A percentile compares a stretch with the other conserved stretches of the same genome.
phyloP scores from a whole-genome alignment of 2,329 filamentous ascomycete species.

The Stachybotrys echinatus region DNA sequence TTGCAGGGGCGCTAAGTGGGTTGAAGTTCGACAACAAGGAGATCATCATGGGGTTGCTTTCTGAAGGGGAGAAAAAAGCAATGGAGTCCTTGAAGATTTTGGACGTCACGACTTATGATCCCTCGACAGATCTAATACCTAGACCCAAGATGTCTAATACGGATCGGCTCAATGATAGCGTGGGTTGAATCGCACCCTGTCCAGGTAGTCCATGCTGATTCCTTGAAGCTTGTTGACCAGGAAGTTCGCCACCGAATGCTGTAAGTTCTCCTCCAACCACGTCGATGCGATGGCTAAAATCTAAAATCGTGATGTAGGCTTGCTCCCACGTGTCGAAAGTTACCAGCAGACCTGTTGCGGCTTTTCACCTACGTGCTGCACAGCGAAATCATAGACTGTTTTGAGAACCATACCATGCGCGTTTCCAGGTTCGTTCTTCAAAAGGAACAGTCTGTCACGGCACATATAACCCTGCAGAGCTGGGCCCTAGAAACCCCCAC shows the following conservation, averaged over 20 bases:
- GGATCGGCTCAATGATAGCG: background rate
- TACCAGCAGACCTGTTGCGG: background rate
- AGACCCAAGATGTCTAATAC: background rate
- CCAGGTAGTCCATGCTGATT: background rate
- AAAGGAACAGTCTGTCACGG: background rate
- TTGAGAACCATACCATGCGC: conserved; percentile 1
- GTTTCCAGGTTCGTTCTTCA: background rate
- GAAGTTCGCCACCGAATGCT: background rate
- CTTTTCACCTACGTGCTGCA: background rate
- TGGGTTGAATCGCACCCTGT: too few species aligned
- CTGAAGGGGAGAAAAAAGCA: background rate
- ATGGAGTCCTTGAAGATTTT: background rate
- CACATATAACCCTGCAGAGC: background rate
- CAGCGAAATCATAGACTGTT: background rate
- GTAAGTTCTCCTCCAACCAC: background rate
- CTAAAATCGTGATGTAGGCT: background rate
- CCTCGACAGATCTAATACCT: background rate
- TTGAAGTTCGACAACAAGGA: background rate
- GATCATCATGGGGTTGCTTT: background rate
- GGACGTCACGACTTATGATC: background rate
- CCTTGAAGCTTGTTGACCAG: background rate
- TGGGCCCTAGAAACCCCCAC: background rate
- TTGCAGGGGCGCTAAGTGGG: background rate
- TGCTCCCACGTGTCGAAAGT: background rate
- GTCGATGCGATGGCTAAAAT: too few species aligned